phyloP scores from a whole-genome alignment of 2,329 filamentous ascomycete genomes.

The Calonectria henricotiae region DNA sequence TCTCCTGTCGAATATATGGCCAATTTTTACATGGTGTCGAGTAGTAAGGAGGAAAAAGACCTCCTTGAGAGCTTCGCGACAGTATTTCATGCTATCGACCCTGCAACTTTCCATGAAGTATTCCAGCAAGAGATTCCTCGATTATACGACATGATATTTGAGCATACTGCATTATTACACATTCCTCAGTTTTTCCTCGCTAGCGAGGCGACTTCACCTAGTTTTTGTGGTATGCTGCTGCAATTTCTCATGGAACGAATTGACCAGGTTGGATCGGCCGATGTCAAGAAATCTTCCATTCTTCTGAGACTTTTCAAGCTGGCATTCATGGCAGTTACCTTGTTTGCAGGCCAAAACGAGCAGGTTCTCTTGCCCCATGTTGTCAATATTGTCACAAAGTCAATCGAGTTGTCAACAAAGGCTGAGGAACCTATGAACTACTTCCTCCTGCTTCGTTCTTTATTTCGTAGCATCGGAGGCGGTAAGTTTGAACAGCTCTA shows the following conservation, averaged over 20 bases:
- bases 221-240: constrained; percentile 97
- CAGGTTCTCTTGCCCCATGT: constrained; percentile 96
- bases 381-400: constrained; percentile 96
- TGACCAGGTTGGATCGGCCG: constrained; percentile 91
- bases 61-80: constrained; percentile 97
- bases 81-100: constrained; percentile 98
- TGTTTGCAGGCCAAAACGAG: constrained; percentile 96
- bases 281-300: constrained; percentile 94
- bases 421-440: constrained; percentile 99
- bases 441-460: constrained; percentile 90
- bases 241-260: constrained; percentile 98
- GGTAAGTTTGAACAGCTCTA: constrained; percentile 98
- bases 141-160: constrained; percentile 97
- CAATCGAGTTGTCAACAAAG: constrained; percentile 94
- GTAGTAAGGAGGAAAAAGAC: constrained; percentile 96
- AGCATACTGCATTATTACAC: constrained; percentile 93
- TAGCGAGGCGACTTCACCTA: constrained; percentile 97
- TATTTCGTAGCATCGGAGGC: constrained; percentile 97
- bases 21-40: constrained; percentile 95
- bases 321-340: constrained; percentile 98
- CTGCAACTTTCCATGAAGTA: constrained; percentile 97
- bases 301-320: constrained; percentile 95
- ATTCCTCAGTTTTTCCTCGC: constrained; percentile 98
- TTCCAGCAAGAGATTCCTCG: constrained; percentile 98
- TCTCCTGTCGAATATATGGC: constrained; percentile 94